A percentile compares a stretch with the other conserved stretches of the same genome.
phyloP scores from a whole-genome alignment of 1,139 yeast species.

The Hemisphaericaspora xylofermentans region DNA sequence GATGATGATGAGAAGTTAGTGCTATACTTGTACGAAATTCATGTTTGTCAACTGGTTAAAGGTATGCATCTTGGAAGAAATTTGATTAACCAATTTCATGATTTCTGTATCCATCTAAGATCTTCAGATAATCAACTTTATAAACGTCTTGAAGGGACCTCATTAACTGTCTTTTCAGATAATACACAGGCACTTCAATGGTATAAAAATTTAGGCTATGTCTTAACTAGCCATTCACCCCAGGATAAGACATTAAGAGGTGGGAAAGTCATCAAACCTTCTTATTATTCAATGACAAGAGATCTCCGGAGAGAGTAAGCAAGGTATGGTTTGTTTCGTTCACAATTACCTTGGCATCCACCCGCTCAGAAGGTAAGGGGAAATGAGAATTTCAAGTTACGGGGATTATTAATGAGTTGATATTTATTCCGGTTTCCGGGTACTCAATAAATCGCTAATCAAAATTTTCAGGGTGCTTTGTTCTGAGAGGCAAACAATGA shows the following conservation, averaged over 20 bases:
- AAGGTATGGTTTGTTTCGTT: too few species aligned
- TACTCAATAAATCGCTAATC: too few species aligned
- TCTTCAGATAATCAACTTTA: slow-evolving; percentile 6
- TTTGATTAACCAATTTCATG: slow-evolving; percentile 33
- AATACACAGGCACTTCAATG: slow-evolving; percentile 43
- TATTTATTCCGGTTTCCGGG: too few species aligned
- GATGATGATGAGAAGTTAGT: slow-evolving; percentile 31
- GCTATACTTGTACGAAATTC: slow-evolving; percentile 56
- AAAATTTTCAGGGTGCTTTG: too few species aligned
- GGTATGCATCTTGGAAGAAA: slow-evolving; percentile 32
- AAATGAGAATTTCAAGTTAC: too few species aligned
- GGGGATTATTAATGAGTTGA: too few species aligned
- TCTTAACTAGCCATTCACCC: slow-evolving; percentile 42
- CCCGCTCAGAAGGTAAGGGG: too few species aligned
- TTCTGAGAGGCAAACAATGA: too few species aligned
- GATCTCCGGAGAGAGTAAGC: not conserved
- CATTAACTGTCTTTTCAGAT: slow-evolving; percentile 53
- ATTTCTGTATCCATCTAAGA: slow-evolving; percentile 20
- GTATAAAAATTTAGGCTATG: slow-evolving; percentile 44
- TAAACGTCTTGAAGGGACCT: slow-evolving; percentile 27
- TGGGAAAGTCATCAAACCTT: slow-evolving; percentile 43
- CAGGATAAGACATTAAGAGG: slow-evolving; percentile 36
- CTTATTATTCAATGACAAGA: slow-evolving; percentile 29
- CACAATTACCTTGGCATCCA: too few species aligned
- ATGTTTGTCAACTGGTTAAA: slow-evolving; percentile 34